A percentile compares a stretch with the other conserved stretches of the same genome.
Evolutionary conservation across 1,284 basidiomycete genomes (phyloP).

Genomic region (Athelia sp.): DNA sequence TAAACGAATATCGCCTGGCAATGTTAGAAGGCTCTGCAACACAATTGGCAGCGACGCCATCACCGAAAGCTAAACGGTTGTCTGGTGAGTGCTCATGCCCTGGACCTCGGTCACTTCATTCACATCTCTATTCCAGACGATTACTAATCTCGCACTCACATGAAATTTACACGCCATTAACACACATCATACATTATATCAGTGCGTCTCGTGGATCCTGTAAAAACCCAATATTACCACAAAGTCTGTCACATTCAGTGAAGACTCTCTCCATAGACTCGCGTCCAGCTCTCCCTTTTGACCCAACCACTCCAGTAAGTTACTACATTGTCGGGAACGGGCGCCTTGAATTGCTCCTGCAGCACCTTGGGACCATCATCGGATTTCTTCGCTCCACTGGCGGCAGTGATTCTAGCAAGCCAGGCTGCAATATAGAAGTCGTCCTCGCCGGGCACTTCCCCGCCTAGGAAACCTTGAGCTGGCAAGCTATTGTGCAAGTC

Average conservation of each 20-base stretch:
- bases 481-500: constrained; percentile 38
- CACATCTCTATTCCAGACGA: background rate
- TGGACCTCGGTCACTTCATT: background rate
- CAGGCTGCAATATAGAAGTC: constrained; percentile 52
- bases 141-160: background rate
- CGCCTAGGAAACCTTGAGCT: constrained; percentile 42
- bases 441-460: constrained; percentile 42
- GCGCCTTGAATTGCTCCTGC: constrained; percentile 33
- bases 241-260: constrained; percentile 26
- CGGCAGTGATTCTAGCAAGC: constrained; percentile 40
- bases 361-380: constrained; percentile 32
- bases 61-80: background rate
- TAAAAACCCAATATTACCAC: background rate
- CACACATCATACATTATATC: too few relatives aligned
- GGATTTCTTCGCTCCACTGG: constrained; percentile 27
- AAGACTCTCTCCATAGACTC: constrained; percentile 43
- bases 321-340: constrained; percentile 34
- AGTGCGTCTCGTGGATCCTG: background rate
- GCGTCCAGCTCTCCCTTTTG: constrained; percentile 52
- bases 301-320: constrained; percentile 47
- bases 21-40: constrained; percentile 52
- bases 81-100: background rate
- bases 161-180: background rate
- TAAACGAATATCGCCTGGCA: constrained; percentile 57
- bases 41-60: constrained; percentile 25